Percentiles rank a stretch among this genome's conserved stretches.
Conservation (phyloP, 2,329 filamentous ascomycete genomes). For the Penicillium sclerotigenum region DNA sequence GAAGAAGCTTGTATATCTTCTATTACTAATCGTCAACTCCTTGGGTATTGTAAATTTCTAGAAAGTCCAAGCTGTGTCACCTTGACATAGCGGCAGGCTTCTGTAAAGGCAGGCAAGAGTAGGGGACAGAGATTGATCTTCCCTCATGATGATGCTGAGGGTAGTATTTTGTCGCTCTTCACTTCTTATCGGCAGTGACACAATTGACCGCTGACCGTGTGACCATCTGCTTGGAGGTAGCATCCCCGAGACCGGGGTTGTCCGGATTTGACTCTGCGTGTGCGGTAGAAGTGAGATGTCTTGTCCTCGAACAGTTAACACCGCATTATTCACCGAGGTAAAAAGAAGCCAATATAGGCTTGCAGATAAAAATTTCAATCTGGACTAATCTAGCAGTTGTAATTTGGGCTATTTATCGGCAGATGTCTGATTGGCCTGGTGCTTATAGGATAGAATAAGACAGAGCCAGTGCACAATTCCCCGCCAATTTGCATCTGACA, state of each 20-base stretch:
- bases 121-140: not conserved
- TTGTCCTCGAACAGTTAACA: slow-evolving; percentile 4
- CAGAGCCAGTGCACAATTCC: slow-evolving; percentile 2
- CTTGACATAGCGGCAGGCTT: not conserved
- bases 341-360: not conserved
- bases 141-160: not conserved
- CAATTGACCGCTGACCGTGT: slow-evolving; percentile 13
- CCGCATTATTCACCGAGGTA: slow-evolving; percentile 1
- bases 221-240: slow-evolving; percentile 12
- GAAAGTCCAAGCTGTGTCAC: slow-evolving; percentile 15
- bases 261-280: not conserved
- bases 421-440: not conserved
- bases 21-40: slow-evolving; percentile 12
- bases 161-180: slow-evolving; percentile 8
- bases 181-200: slow-evolving; percentile 3
- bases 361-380: not conserved
- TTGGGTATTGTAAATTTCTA: slow-evolving; percentile 21
- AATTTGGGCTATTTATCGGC: slow-evolving; percentile 5
- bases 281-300: not conserved
- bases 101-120: not conserved
- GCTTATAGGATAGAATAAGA: slow-evolving; percentile 1
- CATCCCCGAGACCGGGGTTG: slow-evolving; percentile 8
- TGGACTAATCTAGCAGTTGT: not conserved
- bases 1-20: slow-evolving; percentile 20
- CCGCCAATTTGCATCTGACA: not conserved